A percentile compares a stretch with the other conserved stretches of the same genome.
phyloP scores from a whole-genome alignment of 2,329 filamentous ascomycete species.

The Septoria linicola region DNA sequence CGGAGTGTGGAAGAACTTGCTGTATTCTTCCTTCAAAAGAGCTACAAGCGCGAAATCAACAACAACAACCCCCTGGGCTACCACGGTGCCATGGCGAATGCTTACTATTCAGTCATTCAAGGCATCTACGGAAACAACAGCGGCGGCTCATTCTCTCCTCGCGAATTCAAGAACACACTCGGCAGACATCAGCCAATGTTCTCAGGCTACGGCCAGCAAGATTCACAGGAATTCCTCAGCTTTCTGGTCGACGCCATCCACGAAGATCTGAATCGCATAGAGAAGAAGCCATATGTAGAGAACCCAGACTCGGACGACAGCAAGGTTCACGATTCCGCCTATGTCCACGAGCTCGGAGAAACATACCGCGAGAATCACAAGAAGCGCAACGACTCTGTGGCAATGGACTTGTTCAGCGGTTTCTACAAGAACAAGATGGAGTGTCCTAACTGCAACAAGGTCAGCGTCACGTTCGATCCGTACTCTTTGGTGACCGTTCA shows the following conservation, averaged over 20 bases:
- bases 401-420: conserved; percentile 92
- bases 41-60: conserved; percentile 80
- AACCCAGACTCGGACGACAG: conserved; percentile 97
- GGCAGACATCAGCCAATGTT: conserved; percentile 81
- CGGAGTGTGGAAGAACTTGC: conserved; percentile 91
- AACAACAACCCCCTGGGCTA: conserved; percentile 80
- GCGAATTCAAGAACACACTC: conserved; percentile 77
- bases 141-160: conserved; percentile 69
- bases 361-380: conserved; percentile 91
- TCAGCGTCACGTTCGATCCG: conserved; percentile 98
- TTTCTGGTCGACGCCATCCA: conserved; percentile 93
- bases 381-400: conserved; percentile 88
- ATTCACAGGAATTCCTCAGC: conserved; percentile 94
- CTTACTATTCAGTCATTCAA: conserved; percentile 73
- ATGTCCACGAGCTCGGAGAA: conserved; percentile 80
- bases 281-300: conserved; percentile 95
- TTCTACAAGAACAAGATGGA: conserved; percentile 98
- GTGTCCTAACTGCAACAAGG: conserved; percentile 86
- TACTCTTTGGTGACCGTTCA: conserved; percentile 94
- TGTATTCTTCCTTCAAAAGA: conserved; percentile 76
- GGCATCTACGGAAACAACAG: conserved; percentile 73
- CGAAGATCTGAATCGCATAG: conserved; percentile 89
- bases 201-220: conserved; percentile 92
- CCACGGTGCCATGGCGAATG: conserved; percentile 79
- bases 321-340: conserved; percentile 78